A percentile compares a stretch with the other conserved stretches of the same genome.
These are phyloP conservation scores for Mediolabrus comicus DNA, from an alignment of 108 stramenopile species.

Conservation along the genomic window DNA sequence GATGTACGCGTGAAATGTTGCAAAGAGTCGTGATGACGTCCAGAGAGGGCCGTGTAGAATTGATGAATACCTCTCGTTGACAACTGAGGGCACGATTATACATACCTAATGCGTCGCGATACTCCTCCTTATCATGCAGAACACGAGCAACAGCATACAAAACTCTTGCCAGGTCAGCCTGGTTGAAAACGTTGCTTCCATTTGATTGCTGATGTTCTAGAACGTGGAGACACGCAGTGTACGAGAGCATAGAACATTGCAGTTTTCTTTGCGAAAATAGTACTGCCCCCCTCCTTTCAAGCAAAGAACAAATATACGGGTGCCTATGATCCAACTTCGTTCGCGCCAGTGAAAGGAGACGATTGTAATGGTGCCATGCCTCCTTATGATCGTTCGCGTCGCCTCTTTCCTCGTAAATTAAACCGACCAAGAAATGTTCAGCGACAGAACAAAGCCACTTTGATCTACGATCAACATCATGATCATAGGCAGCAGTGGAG, in stretches of 20 bases:
- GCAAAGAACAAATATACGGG: slow-evolving; percentile 32
- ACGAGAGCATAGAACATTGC: slow-evolving; percentile 48
- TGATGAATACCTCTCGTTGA: slow-evolving; percentile 22
- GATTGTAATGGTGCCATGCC: slow-evolving; percentile 41
- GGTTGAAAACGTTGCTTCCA: slow-evolving; percentile 22
- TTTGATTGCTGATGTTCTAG: slow-evolving; percentile 40
- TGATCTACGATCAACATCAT: slow-evolving; percentile 32
- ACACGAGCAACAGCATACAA: slow-evolving; percentile 45
- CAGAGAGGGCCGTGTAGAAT: slow-evolving; percentile 18
- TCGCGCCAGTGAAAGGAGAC: slow-evolving; percentile 36
- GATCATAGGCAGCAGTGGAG: slow-evolving; percentile 30
- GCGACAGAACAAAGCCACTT: slow-evolving; percentile 39
- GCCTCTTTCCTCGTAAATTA: slow-evolving; percentile 29
- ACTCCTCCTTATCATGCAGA: slow-evolving; percentile 51
- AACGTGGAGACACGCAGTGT: slow-evolving; percentile 45
- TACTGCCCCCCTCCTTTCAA: slow-evolving; percentile 40
- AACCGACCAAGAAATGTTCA: slow-evolving; percentile 23
- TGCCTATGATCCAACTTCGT: slow-evolving; percentile 45
- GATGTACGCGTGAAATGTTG: slow-evolving; percentile 46
- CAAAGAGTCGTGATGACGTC: slow-evolving; percentile 46
- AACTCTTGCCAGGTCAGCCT: slow-evolving; percentile 35
- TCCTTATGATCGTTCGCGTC: slow-evolving; percentile 29
- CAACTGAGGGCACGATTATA: slow-evolving; percentile 37
- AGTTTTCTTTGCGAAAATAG: slow-evolving; percentile 40
- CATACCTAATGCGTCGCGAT: slow-evolving; percentile 48